These are phyloP conservation scores for Carnegiea gigantea DNA, from an alignment of 179 eudicot species.

Conservation along the genomic window DNA sequence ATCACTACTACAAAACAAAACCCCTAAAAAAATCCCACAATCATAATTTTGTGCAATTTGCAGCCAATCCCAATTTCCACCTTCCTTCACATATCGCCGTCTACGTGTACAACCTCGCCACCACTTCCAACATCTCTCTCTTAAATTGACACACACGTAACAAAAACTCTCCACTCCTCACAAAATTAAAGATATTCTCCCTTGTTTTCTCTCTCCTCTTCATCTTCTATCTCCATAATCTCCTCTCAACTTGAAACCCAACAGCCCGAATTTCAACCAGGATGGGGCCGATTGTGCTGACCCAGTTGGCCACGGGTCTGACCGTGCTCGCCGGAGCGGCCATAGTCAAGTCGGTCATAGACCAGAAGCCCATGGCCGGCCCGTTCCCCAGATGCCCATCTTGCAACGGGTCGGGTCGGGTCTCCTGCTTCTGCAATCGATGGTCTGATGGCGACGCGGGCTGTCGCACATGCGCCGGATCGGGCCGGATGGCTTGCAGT, in stretches of 20 bases:
- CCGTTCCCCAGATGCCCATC: conserved; percentile 57
- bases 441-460: conserved; percentile 97
- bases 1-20: background rate
- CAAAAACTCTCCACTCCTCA: conserved; percentile 12
- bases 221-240: background rate
- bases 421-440: conserved; percentile 64
- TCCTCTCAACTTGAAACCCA: background rate
- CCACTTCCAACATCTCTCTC: conserved; percentile 23
- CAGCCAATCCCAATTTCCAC: background rate
- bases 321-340: conserved; percentile 81
- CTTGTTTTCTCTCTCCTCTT: background rate
- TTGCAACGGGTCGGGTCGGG: conserved; percentile 86
- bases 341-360: conserved; percentile 60
- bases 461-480: conserved; percentile 72
- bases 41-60: background rate
- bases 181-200: background rate
- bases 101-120: conserved; percentile 28
- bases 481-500: conserved; percentile 70
- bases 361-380: conserved; percentile 67
- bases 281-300: conserved; percentile 76
- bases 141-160: background rate
- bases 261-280: background rate
- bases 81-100: conserved; percentile 7
- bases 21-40: background rate
- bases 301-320: conserved; percentile 76